Evolutionary conservation across 805 yeast species (phyloP), one percentile per base, ranked within the genome.

Genomic region (Wilhelminamyces savonicus): DNA sequence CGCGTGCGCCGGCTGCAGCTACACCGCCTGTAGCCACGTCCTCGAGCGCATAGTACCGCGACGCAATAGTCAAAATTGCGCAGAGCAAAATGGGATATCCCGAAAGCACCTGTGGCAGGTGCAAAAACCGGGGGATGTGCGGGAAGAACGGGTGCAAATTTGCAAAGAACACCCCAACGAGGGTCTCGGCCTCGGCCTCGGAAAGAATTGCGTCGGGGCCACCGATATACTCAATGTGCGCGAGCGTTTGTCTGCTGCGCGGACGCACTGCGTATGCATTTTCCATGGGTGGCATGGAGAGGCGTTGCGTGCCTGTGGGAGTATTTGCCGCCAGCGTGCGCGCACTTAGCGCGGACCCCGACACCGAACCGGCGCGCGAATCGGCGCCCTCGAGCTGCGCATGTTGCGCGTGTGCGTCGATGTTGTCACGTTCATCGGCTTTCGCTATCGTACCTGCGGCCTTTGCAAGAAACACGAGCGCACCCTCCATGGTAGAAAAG

Each of bases 91-190:
- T 76, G 2, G 96, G 95, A 52, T 83, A 82, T 4, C 79, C 79
- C 1, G 87, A 78, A 20, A 88, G 56, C 5, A 70, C 74, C 25
- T 73, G 71, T 0, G 84, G 73, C 31, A 74, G 67, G 28, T 79
- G 88, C 23, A 87, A 50, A 38, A 81, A 83, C 18, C 66, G 61
- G 1, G 96, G 95, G 23, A 90, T 69, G 48, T 79, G 83, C 1
- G 97, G 97, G 57, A 82, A 88, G 52, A 76, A 88, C 2, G 95
- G 96, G 53, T 85, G 94, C 77, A 88, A 72, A 3, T 86, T 74
- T 4, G 74, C 53, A 50, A 84, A 84, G 54, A 83, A 88, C 30
- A 76, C 50, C 22, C 68, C 63, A 16, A 82, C 70, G 19, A 79
- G 54, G 28, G 55, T 57, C 26, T 62, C 69, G 2, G 88, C 85